Percentiles rank a stretch among this genome's conserved stretches.
phyloP scores from a whole-genome alignment of 768 basidiomycete species.

The Amanita rimosa region DNA sequence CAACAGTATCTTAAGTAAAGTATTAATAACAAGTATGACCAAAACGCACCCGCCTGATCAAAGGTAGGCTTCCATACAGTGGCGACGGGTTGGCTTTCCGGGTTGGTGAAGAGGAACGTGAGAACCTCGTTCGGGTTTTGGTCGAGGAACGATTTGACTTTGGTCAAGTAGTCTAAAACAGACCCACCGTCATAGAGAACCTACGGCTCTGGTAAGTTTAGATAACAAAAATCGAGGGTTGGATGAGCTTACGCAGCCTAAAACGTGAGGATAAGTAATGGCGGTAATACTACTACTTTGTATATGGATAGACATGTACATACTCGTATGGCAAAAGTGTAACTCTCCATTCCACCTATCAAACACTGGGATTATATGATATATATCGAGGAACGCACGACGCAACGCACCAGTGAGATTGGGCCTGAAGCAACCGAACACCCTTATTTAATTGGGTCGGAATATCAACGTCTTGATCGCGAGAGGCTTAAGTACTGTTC shows the following conservation, averaged over 20 bases:
- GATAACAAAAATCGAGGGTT: constrained; percentile 4
- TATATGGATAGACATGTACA: constrained; percentile 12
- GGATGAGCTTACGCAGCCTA: constrained; percentile 23
- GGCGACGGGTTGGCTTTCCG: constrained; percentile 38
- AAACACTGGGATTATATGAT: no score
- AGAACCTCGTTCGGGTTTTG: constrained; percentile 57
- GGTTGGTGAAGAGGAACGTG: constrained; percentile 58
- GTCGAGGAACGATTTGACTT: constrained; percentile 43
- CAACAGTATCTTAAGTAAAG: no score
- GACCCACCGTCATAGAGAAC: constrained; percentile 43
- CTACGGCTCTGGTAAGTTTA: constrained; percentile 13
- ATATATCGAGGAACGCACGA: neutral
- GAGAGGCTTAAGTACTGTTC: constrained; percentile 21
- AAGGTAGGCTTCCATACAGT: constrained; percentile 44
- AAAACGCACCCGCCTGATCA: constrained; percentile 29
- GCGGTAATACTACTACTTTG: no score
- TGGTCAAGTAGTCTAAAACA: constrained; percentile 35
- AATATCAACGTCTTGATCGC: constrained; percentile 40
- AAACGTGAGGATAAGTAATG: neutral
- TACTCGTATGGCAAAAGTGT: constrained; percentile 61
- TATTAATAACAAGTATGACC: neutral
- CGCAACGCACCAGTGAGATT: constrained; percentile 31
- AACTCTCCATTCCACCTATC: constrained; percentile 24
- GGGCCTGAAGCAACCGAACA: constrained; percentile 49
- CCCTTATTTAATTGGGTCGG: constrained; percentile 37